Conservation (phyloP, 495 filamentous ascomycete species). For the Rostrohypoxylon terebratum region DNA sequence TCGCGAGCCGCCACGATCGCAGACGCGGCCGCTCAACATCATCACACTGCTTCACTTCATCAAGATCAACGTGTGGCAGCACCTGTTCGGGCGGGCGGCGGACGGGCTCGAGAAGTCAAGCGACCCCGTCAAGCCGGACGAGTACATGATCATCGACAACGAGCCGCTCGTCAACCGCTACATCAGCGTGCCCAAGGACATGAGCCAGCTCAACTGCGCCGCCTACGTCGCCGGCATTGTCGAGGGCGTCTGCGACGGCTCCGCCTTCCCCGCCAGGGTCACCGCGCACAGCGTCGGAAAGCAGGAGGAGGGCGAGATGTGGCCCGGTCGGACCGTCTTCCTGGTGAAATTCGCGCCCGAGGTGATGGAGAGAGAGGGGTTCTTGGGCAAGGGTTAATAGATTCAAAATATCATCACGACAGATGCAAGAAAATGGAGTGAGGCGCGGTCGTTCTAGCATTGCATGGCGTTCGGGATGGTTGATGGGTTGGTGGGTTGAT, state of each 20-base stretch:
- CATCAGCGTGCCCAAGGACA: slow-evolving; percentile 91
- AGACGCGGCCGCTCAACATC: slow-evolving; percentile 85
- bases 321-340: slow-evolving; percentile 95
- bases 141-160: slow-evolving; percentile 99
- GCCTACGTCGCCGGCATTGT: slow-evolving; percentile 95
- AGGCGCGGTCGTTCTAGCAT: slow-evolving; percentile 34
- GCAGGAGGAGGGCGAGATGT: slow-evolving; percentile 82
- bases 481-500: slow-evolving; percentile 16
- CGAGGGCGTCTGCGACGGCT: slow-evolving; percentile 94
- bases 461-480: slow-evolving; percentile 45
- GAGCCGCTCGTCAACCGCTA: slow-evolving; percentile 95
- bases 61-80: slow-evolving; percentile 87
- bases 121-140: slow-evolving; percentile 81
- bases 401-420: neutral
- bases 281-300: slow-evolving; percentile 88
- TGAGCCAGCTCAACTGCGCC: slow-evolving; percentile 95
- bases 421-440: neutral
- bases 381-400: slow-evolving; percentile 57
- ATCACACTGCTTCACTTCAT: slow-evolving; percentile 94
- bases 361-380: slow-evolving; percentile 90
- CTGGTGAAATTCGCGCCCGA: slow-evolving; percentile 88
- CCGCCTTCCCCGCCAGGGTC: slow-evolving; percentile 87
- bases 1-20: slow-evolving; percentile 73
- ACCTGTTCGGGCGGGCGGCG: slow-evolving; percentile 89
- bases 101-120: slow-evolving; percentile 90